A percentile compares a stretch with the other conserved stretches of the same genome.
phyloP scores from a whole-genome alignment of 2,329 filamentous ascomycete species.

The Penicillium crustosum region DNA sequence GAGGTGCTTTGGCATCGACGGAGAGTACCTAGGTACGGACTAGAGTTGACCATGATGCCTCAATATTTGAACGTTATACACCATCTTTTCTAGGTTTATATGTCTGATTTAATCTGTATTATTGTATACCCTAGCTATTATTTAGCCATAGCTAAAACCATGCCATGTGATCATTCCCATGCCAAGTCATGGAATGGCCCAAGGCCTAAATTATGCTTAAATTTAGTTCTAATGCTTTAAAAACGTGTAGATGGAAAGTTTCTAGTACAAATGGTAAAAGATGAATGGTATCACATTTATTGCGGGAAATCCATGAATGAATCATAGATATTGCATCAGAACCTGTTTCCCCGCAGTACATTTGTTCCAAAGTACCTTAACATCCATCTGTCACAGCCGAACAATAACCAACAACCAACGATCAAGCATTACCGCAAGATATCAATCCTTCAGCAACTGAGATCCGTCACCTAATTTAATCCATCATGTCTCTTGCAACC shows the following conservation, averaged over 20 bases:
- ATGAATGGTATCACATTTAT: background rate
- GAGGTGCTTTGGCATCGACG: too few species aligned
- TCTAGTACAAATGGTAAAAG: too few species aligned
- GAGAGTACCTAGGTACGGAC: too few species aligned
- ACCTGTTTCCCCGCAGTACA: slow-evolving; percentile 8
- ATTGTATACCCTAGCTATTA: too few species aligned
- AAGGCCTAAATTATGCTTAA: slow-evolving; percentile 2
- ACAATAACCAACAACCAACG: background rate
- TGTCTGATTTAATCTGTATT: background rate
- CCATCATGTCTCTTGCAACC: slow-evolving; percentile 45
- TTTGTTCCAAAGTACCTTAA: background rate
- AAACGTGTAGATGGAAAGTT: background rate
- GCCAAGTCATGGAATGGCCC: background rate
- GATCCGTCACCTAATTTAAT: background rate
- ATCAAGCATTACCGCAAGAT: background rate
- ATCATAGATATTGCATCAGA: background rate
- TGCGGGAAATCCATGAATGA: background rate
- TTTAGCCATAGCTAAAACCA: background rate
- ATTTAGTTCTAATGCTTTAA: background rate
- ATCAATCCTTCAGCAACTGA: background rate
- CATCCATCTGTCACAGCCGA: background rate
- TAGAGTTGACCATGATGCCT: too few species aligned
- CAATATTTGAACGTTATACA: too few species aligned
- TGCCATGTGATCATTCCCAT: background rate
- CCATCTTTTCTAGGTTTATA: too few species aligned